These are phyloP conservation scores for Chlorella vulgaris DNA, from an alignment of 139 green algal species.

Conservation along the genomic window DNA sequence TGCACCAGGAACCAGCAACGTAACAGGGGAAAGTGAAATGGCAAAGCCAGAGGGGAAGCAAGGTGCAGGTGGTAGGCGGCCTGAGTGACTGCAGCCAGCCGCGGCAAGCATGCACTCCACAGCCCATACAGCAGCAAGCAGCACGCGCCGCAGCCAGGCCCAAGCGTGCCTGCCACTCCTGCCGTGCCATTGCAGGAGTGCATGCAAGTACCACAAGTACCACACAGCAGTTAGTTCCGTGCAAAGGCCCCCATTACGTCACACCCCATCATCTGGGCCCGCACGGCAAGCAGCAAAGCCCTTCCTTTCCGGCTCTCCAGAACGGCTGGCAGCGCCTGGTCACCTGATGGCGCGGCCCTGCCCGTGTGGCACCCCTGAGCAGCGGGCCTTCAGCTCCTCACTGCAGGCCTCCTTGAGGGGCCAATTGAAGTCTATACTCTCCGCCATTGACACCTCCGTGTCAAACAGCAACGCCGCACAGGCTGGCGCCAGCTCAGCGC, in stretches of 20 bases:
- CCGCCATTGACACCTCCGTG: constrained; percentile 13
- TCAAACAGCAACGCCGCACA: constrained; percentile 21
- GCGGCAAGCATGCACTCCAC: no score
- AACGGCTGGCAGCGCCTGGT: neutral
- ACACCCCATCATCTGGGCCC: no score
- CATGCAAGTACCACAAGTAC: no score
- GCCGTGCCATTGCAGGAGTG: neutral
- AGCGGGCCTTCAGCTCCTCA: neutral
- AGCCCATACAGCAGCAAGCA: no score
- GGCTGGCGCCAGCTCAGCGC: neutral
- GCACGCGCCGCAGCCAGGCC: no score
- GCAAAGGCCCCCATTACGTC: no score
- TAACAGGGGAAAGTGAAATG: neutral
- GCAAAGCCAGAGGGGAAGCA: neutral
- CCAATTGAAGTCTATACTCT: constrained; percentile 24
- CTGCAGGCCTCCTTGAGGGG: constrained; percentile 26
- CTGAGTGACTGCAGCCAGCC: neutral
- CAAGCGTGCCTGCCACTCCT: neutral
- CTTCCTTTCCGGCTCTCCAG: neutral
- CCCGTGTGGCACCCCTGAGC: neutral
- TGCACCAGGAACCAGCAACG: neutral
- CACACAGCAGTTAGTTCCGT: no score
- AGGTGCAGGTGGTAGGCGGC: neutral
- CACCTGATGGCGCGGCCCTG: constrained; percentile 7
- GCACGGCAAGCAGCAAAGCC: neutral